Evolutionary conservation across 2,329 filamentous ascomycete genomes (phyloP).

Genomic region (Rosellinia necatrix): DNA sequence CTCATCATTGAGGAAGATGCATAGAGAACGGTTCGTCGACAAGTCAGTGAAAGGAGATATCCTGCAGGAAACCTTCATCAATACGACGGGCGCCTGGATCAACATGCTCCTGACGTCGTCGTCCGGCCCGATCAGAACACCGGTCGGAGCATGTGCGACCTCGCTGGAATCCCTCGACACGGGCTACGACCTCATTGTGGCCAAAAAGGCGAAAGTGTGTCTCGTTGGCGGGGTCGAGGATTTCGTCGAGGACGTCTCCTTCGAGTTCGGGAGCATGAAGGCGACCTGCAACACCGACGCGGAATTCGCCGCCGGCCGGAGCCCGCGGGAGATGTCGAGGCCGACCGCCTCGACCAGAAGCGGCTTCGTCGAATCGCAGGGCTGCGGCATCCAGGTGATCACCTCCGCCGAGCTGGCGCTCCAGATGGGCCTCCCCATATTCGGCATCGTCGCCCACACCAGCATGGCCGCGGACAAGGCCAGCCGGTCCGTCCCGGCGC

Average conservation of each 20-base stretch:
- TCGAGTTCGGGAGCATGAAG: conserved; percentile 99
- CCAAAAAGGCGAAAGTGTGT: conserved; percentile 96
- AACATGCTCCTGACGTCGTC: conserved; percentile 98
- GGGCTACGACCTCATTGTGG: conserved; percentile 96
- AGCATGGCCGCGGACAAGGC: conserved; percentile 99
- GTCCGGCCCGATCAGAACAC: conserved; percentile 97
- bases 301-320: conserved; percentile 92
- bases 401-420: conserved; percentile 96
- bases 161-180: conserved; percentile 97
- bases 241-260: conserved; percentile 98
- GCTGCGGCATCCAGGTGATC: conserved; percentile 95
- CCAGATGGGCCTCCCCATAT: conserved; percentile 98
- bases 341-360: conserved; percentile 95
- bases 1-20: too few species aligned
- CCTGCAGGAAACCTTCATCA: conserved; percentile 98
- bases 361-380: conserved; percentile 99
- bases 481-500: conserved; percentile 92
- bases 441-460: conserved; percentile 90
- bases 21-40: conserved; percentile 52
- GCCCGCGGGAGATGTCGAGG: conserved; percentile 95
- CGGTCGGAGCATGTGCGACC: conserved; percentile 95
- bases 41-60: conserved; percentile 98
- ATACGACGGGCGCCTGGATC: conserved; percentile 99
- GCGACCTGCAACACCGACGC: conserved; percentile 72
- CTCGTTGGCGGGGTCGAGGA: conserved; percentile 98